phyloP scores from a whole-genome alignment of 1,139 yeast genomes.

The Yamadazyma taylorii region DNA sequence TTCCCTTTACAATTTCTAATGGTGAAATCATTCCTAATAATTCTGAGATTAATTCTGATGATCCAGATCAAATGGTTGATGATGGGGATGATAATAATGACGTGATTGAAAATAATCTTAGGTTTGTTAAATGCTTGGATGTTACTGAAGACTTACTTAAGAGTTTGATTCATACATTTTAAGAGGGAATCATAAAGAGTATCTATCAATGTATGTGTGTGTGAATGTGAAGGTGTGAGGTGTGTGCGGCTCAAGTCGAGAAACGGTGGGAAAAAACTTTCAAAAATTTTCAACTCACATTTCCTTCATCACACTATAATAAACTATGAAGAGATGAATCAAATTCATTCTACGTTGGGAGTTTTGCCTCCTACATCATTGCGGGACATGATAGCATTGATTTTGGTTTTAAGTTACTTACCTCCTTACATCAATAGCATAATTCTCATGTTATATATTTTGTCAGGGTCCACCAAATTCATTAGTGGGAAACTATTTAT shows the following conservation, averaged over 20 bases:
- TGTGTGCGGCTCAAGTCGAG: too few relatives aligned
- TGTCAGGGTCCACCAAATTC: constrained; percentile 42
- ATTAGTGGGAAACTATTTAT: constrained; percentile 44
- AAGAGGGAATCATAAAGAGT: too few relatives aligned
- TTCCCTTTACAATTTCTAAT: constrained; percentile 29
- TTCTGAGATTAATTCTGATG: constrained; percentile 2
- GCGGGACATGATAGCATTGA: constrained; percentile 45
- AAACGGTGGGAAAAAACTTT: too few relatives aligned
- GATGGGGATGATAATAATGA: too few relatives aligned
- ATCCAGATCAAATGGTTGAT: constrained; percentile 23
- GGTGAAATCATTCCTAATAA: constrained; percentile 23
- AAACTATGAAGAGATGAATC: constrained; percentile 2
- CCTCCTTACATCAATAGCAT: constrained; percentile 44
- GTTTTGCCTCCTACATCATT: constrained; percentile 35
- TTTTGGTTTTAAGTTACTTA: constrained; percentile 39
- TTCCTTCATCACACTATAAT: background rate
- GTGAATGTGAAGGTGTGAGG: too few relatives aligned
- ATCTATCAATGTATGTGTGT: too few relatives aligned
- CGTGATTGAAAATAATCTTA: constrained; percentile 8
- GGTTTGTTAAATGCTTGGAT: constrained; percentile 28
- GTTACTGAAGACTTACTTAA: constrained; percentile 34
- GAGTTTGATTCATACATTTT: constrained; percentile 15
- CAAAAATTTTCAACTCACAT: background rate
- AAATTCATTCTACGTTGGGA: constrained; percentile 7
- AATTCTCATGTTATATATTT: constrained; percentile 37